Conservation (phyloP, 2,329 filamentous ascomycete genomes). For the Curvularia verruculosa region DNA sequence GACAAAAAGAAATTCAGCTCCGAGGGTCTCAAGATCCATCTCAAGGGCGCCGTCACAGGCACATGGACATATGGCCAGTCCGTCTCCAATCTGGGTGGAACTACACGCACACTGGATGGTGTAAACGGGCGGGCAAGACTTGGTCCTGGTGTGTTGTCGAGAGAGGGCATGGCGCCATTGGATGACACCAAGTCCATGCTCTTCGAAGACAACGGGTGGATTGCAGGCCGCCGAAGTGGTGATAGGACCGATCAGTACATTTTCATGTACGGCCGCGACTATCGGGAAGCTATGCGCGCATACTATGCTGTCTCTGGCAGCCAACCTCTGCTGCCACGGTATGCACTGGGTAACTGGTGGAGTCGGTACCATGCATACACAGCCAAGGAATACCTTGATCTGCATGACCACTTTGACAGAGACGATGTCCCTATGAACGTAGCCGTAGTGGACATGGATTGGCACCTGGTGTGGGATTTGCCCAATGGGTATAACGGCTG, state of each 20-base stretch:
- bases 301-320: slow-evolving; percentile 63
- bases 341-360: slow-evolving; percentile 70
- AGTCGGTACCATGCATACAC: slow-evolving; percentile 66
- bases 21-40: slow-evolving; percentile 56
- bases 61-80: slow-evolving; percentile 60
- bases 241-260: slow-evolving; percentile 64
- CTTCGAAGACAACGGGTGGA: slow-evolving; percentile 61
- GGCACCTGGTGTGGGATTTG: slow-evolving; percentile 61
- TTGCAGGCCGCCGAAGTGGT: slow-evolving; percentile 55
- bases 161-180: slow-evolving; percentile 58
- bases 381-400: slow-evolving; percentile 60
- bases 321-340: slow-evolving; percentile 63
- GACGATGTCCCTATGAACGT: slow-evolving; percentile 63
- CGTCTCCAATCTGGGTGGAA: slow-evolving; percentile 54
- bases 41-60: slow-evolving; percentile 53
- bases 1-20: slow-evolving; percentile 62
- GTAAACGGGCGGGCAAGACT: slow-evolving; percentile 59
- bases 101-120: slow-evolving; percentile 62
- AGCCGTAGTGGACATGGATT: slow-evolving; percentile 70
- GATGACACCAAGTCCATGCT: slow-evolving; percentile 65
- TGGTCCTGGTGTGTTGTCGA: slow-evolving; percentile 59
- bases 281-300: slow-evolving; percentile 59
- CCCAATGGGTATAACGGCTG: slow-evolving; percentile 54
- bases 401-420: slow-evolving; percentile 63
- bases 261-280: slow-evolving; percentile 65